Percentiles rank a stretch among this genome's conserved stretches.
Evolutionary conservation across 495 filamentous ascomycete genomes (phyloP).

Genomic region (Neurospora pannonica): DNA sequence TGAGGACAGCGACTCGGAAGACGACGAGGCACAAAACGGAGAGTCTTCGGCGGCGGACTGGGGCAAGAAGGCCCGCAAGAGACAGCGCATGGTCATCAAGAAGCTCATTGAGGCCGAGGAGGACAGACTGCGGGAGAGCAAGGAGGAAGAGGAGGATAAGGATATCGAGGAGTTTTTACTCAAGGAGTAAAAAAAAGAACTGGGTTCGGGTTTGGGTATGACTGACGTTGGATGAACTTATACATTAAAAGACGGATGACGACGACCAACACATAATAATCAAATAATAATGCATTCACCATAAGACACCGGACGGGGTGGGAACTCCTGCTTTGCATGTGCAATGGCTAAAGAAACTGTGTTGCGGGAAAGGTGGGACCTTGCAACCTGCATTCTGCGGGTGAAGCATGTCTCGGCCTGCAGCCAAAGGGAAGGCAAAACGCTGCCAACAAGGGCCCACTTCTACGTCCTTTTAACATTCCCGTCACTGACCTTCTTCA

Average conservation of each 20-base stretch:
- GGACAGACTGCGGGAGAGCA: constrained; percentile 30
- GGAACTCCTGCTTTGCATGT: background rate
- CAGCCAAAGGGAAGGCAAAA: background rate
- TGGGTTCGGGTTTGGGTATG: background rate
- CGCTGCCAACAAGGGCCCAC: background rate
- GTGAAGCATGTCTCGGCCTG: background rate
- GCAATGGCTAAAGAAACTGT: background rate
- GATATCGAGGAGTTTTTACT: constrained; percentile 64
- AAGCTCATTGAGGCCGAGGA: constrained; percentile 45
- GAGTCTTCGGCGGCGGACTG: constrained; percentile 40
- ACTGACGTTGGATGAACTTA: background rate
- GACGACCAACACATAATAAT: background rate
- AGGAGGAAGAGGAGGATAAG: constrained; percentile 52
- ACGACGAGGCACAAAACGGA: constrained; percentile 19
- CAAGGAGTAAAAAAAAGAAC: constrained; percentile 22
- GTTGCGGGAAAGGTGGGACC: background rate
- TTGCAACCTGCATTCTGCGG: background rate
- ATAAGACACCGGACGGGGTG: background rate
- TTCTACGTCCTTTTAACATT: background rate
- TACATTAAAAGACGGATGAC: background rate
- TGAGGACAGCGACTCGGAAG: constrained; percentile 46
- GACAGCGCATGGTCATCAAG: constrained; percentile 52
- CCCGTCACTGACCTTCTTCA: background rate
- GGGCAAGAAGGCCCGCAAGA: constrained; percentile 51
- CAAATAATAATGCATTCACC: background rate